Evolutionary conservation across 495 filamentous ascomycete genomes (phyloP).

Genomic region (Tuber indicum): DNA sequence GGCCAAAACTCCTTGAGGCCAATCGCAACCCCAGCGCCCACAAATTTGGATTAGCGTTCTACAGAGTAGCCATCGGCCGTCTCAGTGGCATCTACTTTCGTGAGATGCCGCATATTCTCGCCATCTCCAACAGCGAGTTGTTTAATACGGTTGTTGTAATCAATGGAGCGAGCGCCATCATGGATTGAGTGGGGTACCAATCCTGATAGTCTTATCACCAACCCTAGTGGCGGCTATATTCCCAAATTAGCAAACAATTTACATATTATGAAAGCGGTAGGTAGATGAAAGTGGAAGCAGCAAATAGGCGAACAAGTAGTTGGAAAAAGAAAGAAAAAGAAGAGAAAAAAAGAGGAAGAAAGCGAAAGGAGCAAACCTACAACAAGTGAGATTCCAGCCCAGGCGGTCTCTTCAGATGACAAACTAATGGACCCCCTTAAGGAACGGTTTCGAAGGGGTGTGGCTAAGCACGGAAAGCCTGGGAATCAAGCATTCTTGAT

Average conservation of each 20-base stretch:
- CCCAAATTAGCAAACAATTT: not conserved
- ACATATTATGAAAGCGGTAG: not conserved
- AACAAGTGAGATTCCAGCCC: conserved; percentile 33
- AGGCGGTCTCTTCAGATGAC: conserved; percentile 12
- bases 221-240: conserved; percentile 51
- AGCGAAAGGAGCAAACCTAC: conserved; percentile 12
- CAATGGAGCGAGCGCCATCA: conserved; percentile 69
- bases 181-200: conserved; percentile 67
- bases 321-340: not conserved
- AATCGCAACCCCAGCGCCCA: conserved; percentile 56
- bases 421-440: conserved; percentile 25
- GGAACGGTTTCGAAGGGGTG: not conserved
- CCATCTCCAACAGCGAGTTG: conserved; percentile 45
- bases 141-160: conserved; percentile 64
- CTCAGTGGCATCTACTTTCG: conserved; percentile 52
- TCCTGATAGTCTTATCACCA: conserved; percentile 49
- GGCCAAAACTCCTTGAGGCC: conserved; percentile 52
- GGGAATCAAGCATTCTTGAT: not conserved
- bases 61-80: conserved; percentile 55
- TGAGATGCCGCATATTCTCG: conserved; percentile 44
- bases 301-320: too few species aligned
- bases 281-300: not conserved
- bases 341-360: not conserved
- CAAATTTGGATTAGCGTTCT: conserved; percentile 59
- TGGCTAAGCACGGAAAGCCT: not conserved